Percentiles rank a stretch among this genome's conserved stretches.
These are phyloP conservation scores for Linaria vulgaris DNA, from an alignment of 257 asterid species.

Conservation along the genomic window DNA sequence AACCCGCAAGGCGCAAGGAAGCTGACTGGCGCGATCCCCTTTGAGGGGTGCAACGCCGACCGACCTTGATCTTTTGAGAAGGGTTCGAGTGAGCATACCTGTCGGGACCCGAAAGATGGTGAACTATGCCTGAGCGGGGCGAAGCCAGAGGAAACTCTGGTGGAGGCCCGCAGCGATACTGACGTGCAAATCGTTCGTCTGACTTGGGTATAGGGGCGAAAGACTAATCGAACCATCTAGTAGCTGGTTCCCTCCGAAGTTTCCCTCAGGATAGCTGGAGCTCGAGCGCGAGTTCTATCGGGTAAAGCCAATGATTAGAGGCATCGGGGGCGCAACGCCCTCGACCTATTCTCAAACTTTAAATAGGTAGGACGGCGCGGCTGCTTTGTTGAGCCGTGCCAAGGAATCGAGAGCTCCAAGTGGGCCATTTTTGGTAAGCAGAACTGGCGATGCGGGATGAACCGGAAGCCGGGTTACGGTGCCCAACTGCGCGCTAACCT, in stretches of 20 bases:
- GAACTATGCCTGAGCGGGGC: constrained; percentile 62
- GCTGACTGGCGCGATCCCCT: constrained; percentile 24
- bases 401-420: constrained; percentile 6
- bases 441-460: constrained; percentile 1
- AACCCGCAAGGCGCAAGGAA: too few species aligned
- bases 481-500: too few species aligned
- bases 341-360: constrained; percentile 12
- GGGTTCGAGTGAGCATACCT: constrained; percentile 43
- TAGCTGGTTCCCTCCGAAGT: constrained; percentile 23
- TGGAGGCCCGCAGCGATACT: constrained; percentile 57
- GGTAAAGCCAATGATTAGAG: constrained; percentile 20
- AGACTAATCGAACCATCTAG: constrained; percentile 27
- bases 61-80: constrained; percentile 24
- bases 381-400: constrained; percentile 3
- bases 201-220: constrained; percentile 55
- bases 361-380: neutral
- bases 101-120: constrained; percentile 59
- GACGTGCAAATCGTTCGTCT: constrained; percentile 57
- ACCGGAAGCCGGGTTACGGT: too few species aligned
- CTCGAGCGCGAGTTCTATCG: constrained; percentile 9
- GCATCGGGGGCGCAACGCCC: constrained; percentile 35
- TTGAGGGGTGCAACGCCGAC: constrained; percentile 26
- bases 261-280: constrained; percentile 20
- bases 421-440: constrained; percentile 4
- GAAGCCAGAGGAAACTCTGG: constrained; percentile 62